Base-by-base conservation (phyloP, 2,329 filamentous ascomycete species). In the Lithohypha guttulata region DNA sequence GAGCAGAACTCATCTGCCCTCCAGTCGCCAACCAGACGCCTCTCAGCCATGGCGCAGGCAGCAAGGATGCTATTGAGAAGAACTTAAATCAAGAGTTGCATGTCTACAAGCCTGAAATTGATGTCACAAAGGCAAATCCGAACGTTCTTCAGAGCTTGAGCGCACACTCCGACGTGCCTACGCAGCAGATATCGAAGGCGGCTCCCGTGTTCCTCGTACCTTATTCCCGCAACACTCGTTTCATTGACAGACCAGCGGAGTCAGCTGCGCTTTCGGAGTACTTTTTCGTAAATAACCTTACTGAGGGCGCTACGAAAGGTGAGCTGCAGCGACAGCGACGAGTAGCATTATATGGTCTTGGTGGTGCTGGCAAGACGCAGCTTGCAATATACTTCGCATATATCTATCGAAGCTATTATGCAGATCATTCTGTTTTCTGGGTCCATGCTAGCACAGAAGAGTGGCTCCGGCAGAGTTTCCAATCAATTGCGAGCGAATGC, bases 361-460 rank as follows among this genome's bases (percentile, higher is more conserved):
- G 32, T 13, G 49, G 33, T 40, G 34, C 27, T 19, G 39, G 31
- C 23, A 34, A 29, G 19, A 65, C 62, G 14, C 58, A 66, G 44
- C 51, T 64, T 14, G 51, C 55, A 7, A 45, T 63, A 4, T 52
- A 55, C 34, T 66, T 60, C 49, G 45, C 54, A 1, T 57, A 54
- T 45, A 42, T 41, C 18, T 44, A 66, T 39, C 50, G 51, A 21
- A 34, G 53, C 13, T 49, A 56, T 6, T 64, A 22, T 22, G 17
- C 33, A 22, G 4, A 22, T 22, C 19, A 15, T 11, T 17, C 32
- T 21, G 8, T 41, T 19, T 28, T 27, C 23, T 33, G 19, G 17
- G 8, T 36, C 17, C 3, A 32, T 27, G 25, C 52, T 10, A 62
- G 50, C 31, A 56, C 60, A 19, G 53, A 60, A 48, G 43, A 51